Evolutionary conservation across 805 yeast genomes (phyloP), one percentile per base, ranked within the genome.

Genomic region (Ogataea dorogensis): DNA sequence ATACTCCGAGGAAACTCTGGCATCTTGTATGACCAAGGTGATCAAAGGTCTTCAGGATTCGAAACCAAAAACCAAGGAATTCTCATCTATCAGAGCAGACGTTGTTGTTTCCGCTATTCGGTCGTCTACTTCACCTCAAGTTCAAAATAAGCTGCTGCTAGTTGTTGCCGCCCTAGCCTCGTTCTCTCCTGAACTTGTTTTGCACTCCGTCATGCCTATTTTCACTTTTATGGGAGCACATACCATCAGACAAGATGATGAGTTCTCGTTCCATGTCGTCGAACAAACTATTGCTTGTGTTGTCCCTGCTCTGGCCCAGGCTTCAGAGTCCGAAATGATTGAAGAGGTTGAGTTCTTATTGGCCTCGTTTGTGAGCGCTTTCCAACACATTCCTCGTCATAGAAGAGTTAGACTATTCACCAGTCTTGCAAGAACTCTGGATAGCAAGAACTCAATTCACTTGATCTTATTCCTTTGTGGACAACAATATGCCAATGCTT

Each of bases 151-250:
- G 48, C 64, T 91, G 33, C 67, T 93, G 41, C 66, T 91, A 40
- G 91, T 93, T 17, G 79, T 93, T 48, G 84, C 97, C 2, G 82
- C 87, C 31, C 67, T 93, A 48, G 98, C 98, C 1, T 70, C 87
- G 1, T 64, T 93, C 38, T 85, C 91, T 9, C 96, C 98, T 7
- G 97, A 91, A 54, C 77, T 84, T 19, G 88, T 93, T 18, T 67
- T 93, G 36, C 98, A 93, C 63, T 85, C 96, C 2, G 96, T 93
- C 7, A 93, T 93, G 98, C 98, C 98, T n/a, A 91, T 93, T 33
- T 93, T 93, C 68, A 93, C 98, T 1, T 93, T 93, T 53, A 93
- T 93, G 98, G 98, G 98, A 42, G 95, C 98, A 9, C 95, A 88
- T 54, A 89, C 97, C 10, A 77, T 93, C 34, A 81, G 96, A 53